A percentile compares a stretch with the other conserved stretches of the same genome.
Evolutionary conservation across 2,329 filamentous ascomycete species (phyloP).

Genomic region (Fusarium tjaetaba): DNA sequence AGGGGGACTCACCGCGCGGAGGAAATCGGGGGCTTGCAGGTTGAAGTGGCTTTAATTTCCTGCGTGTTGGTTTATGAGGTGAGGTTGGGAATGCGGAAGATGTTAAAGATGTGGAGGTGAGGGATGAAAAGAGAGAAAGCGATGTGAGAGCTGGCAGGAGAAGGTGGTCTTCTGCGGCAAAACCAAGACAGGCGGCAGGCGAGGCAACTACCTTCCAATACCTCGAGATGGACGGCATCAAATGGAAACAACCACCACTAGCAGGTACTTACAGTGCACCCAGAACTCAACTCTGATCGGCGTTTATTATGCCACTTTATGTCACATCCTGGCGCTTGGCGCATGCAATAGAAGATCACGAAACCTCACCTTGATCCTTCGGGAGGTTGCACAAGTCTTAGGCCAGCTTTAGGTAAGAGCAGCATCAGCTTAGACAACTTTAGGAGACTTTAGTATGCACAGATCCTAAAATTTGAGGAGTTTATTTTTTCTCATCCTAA

Average conservation of each 20-base stretch:
- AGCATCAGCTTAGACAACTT: neutral
- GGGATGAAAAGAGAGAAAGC: neutral
- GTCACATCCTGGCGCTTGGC: neutral
- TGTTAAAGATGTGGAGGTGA: neutral
- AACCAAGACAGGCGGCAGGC: neutral
- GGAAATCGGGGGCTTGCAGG: rapidly evolving
- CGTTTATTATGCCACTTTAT: neutral
- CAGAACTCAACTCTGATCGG: rapidly evolving
- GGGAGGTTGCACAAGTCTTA: neutral
- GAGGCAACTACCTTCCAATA: neutral
- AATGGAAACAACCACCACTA: neutral
- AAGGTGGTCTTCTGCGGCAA: neutral
- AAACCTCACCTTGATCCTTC: neutral
- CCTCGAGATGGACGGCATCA: neutral
- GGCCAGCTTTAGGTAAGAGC: neutral
- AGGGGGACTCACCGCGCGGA: neutral
- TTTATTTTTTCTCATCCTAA: neutral
- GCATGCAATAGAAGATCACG: neutral
- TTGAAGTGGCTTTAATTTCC: neutral
- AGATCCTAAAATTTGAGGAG: neutral
- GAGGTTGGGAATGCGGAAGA: neutral
- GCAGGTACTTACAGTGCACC: neutral
- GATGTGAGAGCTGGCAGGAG: neutral
- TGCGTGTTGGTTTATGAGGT: neutral
- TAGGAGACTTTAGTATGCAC: neutral